Evolutionary conservation across 106 monocot genomes (phyloP).

Genomic region (Gastrodia elata): DNA sequence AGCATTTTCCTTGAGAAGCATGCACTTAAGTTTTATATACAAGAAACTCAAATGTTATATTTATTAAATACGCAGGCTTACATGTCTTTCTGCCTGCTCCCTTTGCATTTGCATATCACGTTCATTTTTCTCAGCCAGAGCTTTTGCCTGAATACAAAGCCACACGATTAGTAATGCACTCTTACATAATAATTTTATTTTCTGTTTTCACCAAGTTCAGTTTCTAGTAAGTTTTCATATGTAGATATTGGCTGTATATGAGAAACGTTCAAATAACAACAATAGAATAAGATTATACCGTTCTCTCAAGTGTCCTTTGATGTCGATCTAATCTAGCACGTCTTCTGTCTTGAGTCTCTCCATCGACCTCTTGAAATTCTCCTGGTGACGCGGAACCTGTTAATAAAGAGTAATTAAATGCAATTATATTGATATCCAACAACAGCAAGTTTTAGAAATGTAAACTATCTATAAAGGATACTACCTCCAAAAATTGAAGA

Average conservation of each 20-base stretch:
- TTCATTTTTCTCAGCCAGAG: slow-evolving; percentile 78
- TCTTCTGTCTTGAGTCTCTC: slow-evolving; percentile 85
- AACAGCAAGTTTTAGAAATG: not conserved
- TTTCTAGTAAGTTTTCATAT: not conserved
- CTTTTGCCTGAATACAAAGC: slow-evolving; percentile 54
- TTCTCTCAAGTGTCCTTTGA: slow-evolving; percentile 64
- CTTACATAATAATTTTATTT: not conserved
- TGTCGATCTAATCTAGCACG: slow-evolving; percentile 73
- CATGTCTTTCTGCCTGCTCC: slow-evolving; percentile 70
- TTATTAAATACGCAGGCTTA: slow-evolving; percentile 15
- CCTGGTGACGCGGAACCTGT: slow-evolving; percentile 51
- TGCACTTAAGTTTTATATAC: not conserved
- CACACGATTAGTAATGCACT: not conserved
- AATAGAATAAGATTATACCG: slow-evolving; percentile 33
- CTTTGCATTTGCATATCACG: slow-evolving; percentile 60
- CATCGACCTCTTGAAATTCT: slow-evolving; percentile 90
- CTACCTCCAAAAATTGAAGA: slow-evolving; percentile 85
- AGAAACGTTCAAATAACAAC: not conserved
- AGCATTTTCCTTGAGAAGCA: not conserved
- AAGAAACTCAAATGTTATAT: not conserved
- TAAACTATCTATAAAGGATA: slow-evolving; percentile 1
- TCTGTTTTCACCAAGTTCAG: too few relatives aligned
- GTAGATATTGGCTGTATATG: not conserved
- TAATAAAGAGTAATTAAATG: slow-evolving; percentile 7
- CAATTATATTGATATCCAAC: not conserved